Evolutionary conservation across 768 basidiomycete genomes (phyloP), one percentile per base, ranked within the genome.

Genomic region (Candolleomyces efflorescens): DNA sequence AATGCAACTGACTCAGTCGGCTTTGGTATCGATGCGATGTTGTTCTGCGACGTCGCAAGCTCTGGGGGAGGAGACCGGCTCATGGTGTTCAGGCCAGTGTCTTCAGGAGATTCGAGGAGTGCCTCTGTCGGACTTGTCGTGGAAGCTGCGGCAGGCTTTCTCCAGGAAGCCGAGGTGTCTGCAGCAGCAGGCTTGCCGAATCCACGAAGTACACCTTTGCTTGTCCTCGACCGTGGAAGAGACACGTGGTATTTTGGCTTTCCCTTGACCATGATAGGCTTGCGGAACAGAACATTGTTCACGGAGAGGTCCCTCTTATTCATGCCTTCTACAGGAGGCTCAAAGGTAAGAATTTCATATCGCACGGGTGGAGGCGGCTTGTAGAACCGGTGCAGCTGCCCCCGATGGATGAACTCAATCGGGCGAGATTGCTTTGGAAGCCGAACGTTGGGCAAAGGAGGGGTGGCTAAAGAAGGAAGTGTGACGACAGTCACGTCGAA

Each of bases 61-160:
- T 84, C 82, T 2, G 87, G 87, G 48, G 84, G 84, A 22, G 86
- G 86, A 1, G 88, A 89, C 47, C 85, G 80, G 63, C 86, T 89
- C 22, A 78, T 80, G 7, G 85, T 83, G 56, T 82, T 72, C 17
- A 87, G 74, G 44, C 60, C 68, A 13, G 65, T 61, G 20, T 65
- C 64, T 10, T 59, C 38, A 15, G 53, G 38, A 32, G 47, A 22
- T 36, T 43, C 17, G n/a, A 11, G 51, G 32, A 24, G 52, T 65
- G 38, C 60, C 55, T 22, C 65, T 67, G 41, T 56, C 63, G 24
- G 49, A 54, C n/a, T 61, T 62, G 50, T 62, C 61, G 64, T 58
- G 18, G 66, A 61, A 26, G 66, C 59, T n/a, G 57, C 44, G 12
- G 63, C 59, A 32, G 73, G 61, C 62, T 78, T 80, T 51, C 81